phyloP scores from a whole-genome alignment of 1,284 basidiomycete species.

The Leucoagaricus sp. region DNA sequence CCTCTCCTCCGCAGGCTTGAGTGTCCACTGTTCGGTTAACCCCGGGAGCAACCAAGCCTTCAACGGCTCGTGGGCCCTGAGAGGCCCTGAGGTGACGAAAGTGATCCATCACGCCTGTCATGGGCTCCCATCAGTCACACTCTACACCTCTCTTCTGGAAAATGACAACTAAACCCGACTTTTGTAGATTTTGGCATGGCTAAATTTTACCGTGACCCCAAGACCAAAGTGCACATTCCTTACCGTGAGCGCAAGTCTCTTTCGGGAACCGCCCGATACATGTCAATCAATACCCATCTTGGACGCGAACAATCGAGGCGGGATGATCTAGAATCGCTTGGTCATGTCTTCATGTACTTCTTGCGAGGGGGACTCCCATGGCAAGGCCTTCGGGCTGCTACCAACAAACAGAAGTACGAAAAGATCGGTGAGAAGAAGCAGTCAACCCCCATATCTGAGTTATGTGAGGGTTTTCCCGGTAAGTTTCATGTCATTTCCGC shows the following conservation, averaged over 20 bases:
- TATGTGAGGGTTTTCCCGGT: conserved; percentile 98
- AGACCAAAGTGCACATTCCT: conserved; percentile 96
- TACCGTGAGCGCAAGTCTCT: conserved; percentile 99
- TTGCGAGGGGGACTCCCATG: conserved; percentile 91
- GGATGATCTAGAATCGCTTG: conserved; percentile 92
- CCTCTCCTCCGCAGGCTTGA: background rate
- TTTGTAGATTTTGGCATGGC: conserved; percentile 92
- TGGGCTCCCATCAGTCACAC: conserved; percentile 12
- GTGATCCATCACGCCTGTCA: conserved; percentile 7
- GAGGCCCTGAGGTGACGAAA: conserved; percentile 2
- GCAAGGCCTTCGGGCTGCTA: conserved; percentile 94
- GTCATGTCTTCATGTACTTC: conserved; percentile 99
- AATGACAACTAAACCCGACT: conserved; percentile 6
- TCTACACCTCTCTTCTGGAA: conserved; percentile 2
- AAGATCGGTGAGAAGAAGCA: conserved; percentile 99
- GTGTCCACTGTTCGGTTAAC: background rate
- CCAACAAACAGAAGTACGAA: conserved; percentile 98
- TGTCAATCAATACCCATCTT: conserved; percentile 98
- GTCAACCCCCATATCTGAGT: conserved; percentile 87
- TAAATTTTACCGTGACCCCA: conserved; percentile 98
- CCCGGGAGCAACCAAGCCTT: conserved; percentile 2
- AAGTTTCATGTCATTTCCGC: conserved; percentile 30
- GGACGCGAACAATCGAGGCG: conserved; percentile 89
- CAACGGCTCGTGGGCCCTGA: conserved; percentile 5
- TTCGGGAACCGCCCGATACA: conserved; percentile 97